Conservation (phyloP, 495 filamentous ascomycete genomes). For the Xeromyces bisporus region DNA sequence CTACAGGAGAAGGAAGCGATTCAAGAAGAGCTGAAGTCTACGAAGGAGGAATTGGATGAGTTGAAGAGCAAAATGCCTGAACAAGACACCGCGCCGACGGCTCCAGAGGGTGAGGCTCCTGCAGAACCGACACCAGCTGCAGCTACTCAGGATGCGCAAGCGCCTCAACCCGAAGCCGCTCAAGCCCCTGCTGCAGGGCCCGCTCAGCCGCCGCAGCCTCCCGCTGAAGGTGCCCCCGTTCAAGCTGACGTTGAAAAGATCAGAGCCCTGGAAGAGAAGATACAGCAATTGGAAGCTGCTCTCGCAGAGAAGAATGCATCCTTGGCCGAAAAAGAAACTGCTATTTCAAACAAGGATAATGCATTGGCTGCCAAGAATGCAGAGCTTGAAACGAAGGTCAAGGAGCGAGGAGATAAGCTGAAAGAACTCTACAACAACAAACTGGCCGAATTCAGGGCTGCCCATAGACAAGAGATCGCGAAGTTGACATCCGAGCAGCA, state of each 20-base stretch:
- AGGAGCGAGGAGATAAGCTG: slow-evolving; percentile 53
- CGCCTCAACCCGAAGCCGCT: too few relatives aligned
- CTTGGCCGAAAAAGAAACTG: slow-evolving; percentile 22
- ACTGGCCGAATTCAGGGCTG: slow-evolving; percentile 41
- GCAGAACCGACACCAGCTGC: slow-evolving; percentile 26
- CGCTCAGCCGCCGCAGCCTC: too few relatives aligned
- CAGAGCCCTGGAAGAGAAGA: slow-evolving; percentile 28
- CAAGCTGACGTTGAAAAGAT: slow-evolving; percentile 19
- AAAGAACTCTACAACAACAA: slow-evolving; percentile 54
- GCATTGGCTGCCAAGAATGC: slow-evolving; percentile 20
- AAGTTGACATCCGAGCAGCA: slow-evolving; percentile 47
- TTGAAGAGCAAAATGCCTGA: slow-evolving; percentile 21
- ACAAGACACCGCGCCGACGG: slow-evolving; percentile 10
- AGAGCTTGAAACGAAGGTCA: slow-evolving; percentile 39
- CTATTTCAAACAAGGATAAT: slow-evolving; percentile 29
- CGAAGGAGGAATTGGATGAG: slow-evolving; percentile 25
- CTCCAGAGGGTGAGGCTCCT: slow-evolving; percentile 7
- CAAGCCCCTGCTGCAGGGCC: too few relatives aligned
- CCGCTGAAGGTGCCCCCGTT: too few relatives aligned
- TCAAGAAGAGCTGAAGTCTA: slow-evolving; percentile 28
- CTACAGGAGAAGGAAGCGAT: slow-evolving; percentile 34
- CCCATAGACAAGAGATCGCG: slow-evolving; percentile 41
- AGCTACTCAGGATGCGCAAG: slow-evolving; percentile 11
- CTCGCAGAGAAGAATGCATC: slow-evolving; percentile 29
- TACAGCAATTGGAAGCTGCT: slow-evolving; percentile 31